Evolutionary conservation across 2,329 filamentous ascomycete genomes (phyloP), one percentile per base, ranked within the genome.

Genomic region (Aspergillus aculeatus): DNA sequence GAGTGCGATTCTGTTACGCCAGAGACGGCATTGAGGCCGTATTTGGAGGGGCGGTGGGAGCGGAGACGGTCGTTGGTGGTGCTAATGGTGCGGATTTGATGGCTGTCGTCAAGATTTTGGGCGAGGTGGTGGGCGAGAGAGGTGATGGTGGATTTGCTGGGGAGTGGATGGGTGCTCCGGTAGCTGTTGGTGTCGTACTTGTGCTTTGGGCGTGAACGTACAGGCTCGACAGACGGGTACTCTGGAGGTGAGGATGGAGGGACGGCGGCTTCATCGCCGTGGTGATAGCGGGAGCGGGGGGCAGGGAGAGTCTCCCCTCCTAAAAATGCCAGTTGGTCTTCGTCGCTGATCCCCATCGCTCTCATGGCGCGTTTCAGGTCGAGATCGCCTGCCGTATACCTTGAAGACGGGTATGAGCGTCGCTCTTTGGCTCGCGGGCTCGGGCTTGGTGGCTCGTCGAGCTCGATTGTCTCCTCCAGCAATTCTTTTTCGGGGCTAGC

Each of bases 361-460:
- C 65, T 64, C 10, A 65, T 57, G 32, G 60, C 64, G 23, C 64
- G 68, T 54, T 68, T 68, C 23, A 70, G 55, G 44, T 73, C 66
- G 9, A 69, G 47, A 26, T 68, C 64, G 31, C 59, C 57, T 1
- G 64, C 58, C 29, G 59, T 53, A 14, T 53, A 63, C 31, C 57
- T 57, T 10, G 61, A 41, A 44, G 38, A 44, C 5, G 47, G 38
- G 35, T 53, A 64, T 10, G 61, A 56, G 49, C 64, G 66, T 26
- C 68, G 66, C n/a, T 66, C 64, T 58, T 76, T 75, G 29, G 70
- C 73, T 6, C 69, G 73, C 26, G 71, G 72, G 54, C 72, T 75
- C 32, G 73, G 73, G 50, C 73, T 75, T 10, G 69, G 69, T 6
- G 73, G 73, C 41, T 67, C 65, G 5, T 73, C 73, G 1, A 70